Base-by-base conservation (phyloP, 2,329 filamentous ascomycete genomes). In the Xylogone sp. region DNA sequence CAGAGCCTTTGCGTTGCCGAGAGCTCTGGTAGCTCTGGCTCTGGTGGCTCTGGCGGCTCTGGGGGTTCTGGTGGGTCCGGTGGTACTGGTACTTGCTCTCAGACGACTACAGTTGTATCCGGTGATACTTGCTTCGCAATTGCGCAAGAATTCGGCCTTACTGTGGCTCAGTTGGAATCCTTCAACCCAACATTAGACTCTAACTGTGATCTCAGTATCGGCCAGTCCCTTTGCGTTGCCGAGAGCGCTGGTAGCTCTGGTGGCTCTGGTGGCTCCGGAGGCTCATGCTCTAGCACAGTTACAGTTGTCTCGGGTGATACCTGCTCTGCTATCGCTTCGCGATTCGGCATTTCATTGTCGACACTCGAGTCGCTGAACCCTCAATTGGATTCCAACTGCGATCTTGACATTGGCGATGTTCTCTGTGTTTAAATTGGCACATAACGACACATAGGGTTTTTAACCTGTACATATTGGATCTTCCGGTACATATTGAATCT, bases 221-320 rank as follows among this genome's bases (percentile, higher is more conserved):
- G 43, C n/a, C 22, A 50, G 21, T 2, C 39, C 16, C 18, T 50
- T 22, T 34, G 45, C 43, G 34, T 50, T 29, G 39, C 46, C 4
- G 31, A 21, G 21, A 42, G 46, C 12, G 5, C 34, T 20, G 34
- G 12, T 21, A 13, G 29, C 18, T 48, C 29, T 31, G 27, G 21
- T 24, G 34, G 34, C 6, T 16, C 34, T 4, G 4, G 6, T 18
- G 34, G 34, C 6, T 16, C 34, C 4, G 5, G 6, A 9, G 34
- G 34, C 4, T 39, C 34, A 39, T 39, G 34, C 34, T 18, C 34
- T 18, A 39, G n/a, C n/a, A 46, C 42, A 19, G 49, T 45, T 27
- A 49, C 46, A 13, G 46, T 53, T 4, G 27, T 49, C 12, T 20
- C 19, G 8, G 51, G 51, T 18, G 46, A 53, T 43, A 43, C 27